These are phyloP conservation scores for Mycosphaerella sp. DNA, from an alignment of 2,329 filamentous ascomycete genomes.

Conservation along the genomic window DNA sequence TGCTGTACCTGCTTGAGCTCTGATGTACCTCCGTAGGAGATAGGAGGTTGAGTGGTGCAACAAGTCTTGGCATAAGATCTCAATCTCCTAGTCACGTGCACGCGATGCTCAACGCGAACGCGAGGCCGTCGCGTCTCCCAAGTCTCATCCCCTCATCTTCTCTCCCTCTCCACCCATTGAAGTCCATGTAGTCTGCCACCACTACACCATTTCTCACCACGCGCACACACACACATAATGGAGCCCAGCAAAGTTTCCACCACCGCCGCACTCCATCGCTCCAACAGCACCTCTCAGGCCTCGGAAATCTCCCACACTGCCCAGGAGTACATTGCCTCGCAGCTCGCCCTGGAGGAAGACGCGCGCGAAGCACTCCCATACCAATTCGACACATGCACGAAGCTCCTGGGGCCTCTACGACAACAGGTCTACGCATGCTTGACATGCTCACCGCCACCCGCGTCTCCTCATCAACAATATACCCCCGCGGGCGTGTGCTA, in stretches of 20 bases:
- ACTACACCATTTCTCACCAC: neutral
- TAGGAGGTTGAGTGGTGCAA: too few relatives aligned
- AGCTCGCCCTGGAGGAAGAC: slow-evolving; percentile 87
- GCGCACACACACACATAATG: neutral
- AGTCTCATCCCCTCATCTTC: too few relatives aligned
- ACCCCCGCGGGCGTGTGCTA: slow-evolving; percentile 84
- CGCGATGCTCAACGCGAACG: too few relatives aligned
- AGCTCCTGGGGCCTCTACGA: slow-evolving; percentile 77
- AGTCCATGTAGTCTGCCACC: too few relatives aligned
- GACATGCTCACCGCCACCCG: slow-evolving; percentile 80
- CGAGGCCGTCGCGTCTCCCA: too few relatives aligned
- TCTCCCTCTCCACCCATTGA: too few relatives aligned
- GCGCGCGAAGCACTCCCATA: slow-evolving; percentile 93
- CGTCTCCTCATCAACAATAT: slow-evolving; percentile 55
- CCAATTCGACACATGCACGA: slow-evolving; percentile 89
- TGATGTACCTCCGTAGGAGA: too few relatives aligned
- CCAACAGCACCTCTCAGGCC: slow-evolving; percentile 16
- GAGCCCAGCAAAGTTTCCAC: neutral
- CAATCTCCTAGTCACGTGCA: too few relatives aligned
- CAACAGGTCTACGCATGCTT: slow-evolving; percentile 89
- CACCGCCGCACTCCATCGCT: slow-evolving; percentile 6
- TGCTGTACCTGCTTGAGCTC: too few relatives aligned
- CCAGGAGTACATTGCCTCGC: slow-evolving; percentile 70
- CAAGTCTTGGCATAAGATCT: too few relatives aligned
- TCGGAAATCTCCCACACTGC: slow-evolving; percentile 51